Evolutionary conservation across 768 basidiomycete genomes (phyloP), one percentile per base, ranked within the genome.

Genomic region (Xerocomus brunneocitrinus): DNA sequence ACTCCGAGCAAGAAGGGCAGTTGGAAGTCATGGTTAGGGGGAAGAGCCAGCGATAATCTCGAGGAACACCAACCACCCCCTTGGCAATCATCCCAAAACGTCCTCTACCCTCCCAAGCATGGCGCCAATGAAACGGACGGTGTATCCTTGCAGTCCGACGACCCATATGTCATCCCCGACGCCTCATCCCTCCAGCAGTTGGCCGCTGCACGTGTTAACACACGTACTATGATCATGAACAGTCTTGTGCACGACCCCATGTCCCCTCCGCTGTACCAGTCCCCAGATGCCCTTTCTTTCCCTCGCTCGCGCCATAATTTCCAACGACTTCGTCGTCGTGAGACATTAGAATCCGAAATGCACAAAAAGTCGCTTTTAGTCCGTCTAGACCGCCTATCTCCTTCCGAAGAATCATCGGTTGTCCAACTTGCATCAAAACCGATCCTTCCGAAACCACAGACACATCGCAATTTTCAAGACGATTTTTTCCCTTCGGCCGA

Each of bases 21-120:
- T 28, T 87, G 82, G 83, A 75, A 76, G 51, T 67, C 77, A 3
- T 86, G 83, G 83, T 66, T 85, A 51, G 74, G 73, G 43, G 67
- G 70, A 55, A 77, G 44, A 43, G n/a, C 59, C 62, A 56, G 58
- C 58, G 61, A 74, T 62, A 60, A 49, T 57, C 49, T 56, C 55
- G 66, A 59, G 54, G 63, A 59, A 46, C 62, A 43, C 48, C 57
- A 61, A 14, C 49, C 69, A 24, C 66, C 50, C 34, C 50, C 69
- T 51, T 73, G 75, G 73, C 53, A 67, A 36, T 63, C 73, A 8
- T 61, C 55, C 36, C 55, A 60, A 47, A 43, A 60, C 30, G 54
- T 56, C 34, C 63, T 50, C 31, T 61, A 27, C 36, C 62, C 67
- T 24, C 58, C 67, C 27, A 57, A 62, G 32, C 56, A 53, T 55